A percentile compares a stretch with the other conserved stretches of the same genome.
Conservation (phyloP, 192 early-diverging fungal species). For the Backusella morwellensis region DNA sequence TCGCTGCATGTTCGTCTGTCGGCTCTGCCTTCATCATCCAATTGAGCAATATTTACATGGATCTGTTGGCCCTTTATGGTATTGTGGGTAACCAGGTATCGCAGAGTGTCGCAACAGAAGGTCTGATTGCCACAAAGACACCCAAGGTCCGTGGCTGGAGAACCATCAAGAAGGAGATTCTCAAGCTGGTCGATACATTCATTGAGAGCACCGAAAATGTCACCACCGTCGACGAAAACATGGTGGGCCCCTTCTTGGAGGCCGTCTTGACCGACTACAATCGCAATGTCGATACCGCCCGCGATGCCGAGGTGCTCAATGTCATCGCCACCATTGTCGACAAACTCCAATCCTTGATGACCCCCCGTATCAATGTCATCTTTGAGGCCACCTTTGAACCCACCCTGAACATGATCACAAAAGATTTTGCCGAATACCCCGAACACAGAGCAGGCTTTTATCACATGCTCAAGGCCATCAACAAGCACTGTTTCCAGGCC, state of each 20-base stretch:
- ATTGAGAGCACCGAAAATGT: conserved; percentile 87
- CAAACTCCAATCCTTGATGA: conserved; percentile 76
- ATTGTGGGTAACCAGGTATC: conserved; percentile 86
- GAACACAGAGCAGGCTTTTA: conserved; percentile 97
- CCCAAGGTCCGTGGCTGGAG: conserved; percentile 88
- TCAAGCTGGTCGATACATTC: conserved; percentile 92
- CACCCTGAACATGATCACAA: conserved; percentile 99
- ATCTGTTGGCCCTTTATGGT: conserved; percentile 90
- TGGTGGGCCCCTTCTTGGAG: conserved; percentile 91
- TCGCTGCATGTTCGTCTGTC: conserved; percentile 84
- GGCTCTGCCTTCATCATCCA: conserved; percentile 89
- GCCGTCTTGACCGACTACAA: conserved; percentile 89
- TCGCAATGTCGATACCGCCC: conserved; percentile 80
- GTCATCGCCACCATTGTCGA: conserved; percentile 88
- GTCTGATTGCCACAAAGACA: conserved; percentile 86
- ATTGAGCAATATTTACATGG: conserved; percentile 86
- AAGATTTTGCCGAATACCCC: conserved; percentile 96
- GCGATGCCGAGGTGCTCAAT: conserved; percentile 94
- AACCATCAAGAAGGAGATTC: conserved; percentile 95
- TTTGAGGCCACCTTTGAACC: conserved; percentile 94
- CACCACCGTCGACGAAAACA: conserved; percentile 70
- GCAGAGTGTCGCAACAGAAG: conserved; percentile 68
- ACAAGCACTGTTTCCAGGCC: conserved; percentile 89
- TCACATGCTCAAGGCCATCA: conserved; percentile 89
- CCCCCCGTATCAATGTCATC: conserved; percentile 81